Base-by-base conservation (phyloP, 2,329 filamentous ascomycete species). In the Albifimbria verrucaria region DNA sequence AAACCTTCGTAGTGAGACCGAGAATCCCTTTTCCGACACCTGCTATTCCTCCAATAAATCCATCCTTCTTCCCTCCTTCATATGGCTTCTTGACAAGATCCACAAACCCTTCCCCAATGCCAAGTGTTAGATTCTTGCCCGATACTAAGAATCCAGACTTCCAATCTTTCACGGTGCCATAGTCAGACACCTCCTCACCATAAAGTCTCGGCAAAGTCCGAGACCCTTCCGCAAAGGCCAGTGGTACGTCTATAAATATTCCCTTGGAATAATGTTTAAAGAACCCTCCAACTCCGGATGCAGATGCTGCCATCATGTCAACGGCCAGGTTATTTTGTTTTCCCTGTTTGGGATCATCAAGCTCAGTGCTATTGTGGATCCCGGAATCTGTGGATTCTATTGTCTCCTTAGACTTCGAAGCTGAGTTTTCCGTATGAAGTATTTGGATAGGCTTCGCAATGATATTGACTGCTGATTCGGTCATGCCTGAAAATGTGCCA, bases 1-100 rank as follows among this genome's bases (percentile, higher is more conserved):
- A 52, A 9, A 55, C 55, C 48, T 55, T 57, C 46, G 36, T 48
- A 7, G 52, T 49, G 56, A 58, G 54, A 20, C 56, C 56, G 22
- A 58, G 47, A 22, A 55, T 28, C 10, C 55, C 55, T 28, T 57
- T 57, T 4, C 56, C 55, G 15, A 57, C 45, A 22, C 51, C 55
- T 11, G 42, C 50, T 6, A 52, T 51, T 12, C 48, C 54, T 18
- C 56, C 48, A 20, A 55, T 42, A 1, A 52, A 51, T 20, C 55
- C 56, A 10, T 50, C 57, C 15, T 55, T 49, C n/a, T 42, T 52
- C 2, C 52, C 52, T 2, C 54, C 57, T 28, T 55, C 54, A 23
- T 54, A 52, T 6, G 55, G 55, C 52, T 51, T 49, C n/a, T 54
- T 45, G 20, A 54, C 36, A 49, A 60, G 28, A 26, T 55, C 57